Base-by-base conservation (phyloP, 768 basidiomycete species). In the Trametes cubensis region DNA sequence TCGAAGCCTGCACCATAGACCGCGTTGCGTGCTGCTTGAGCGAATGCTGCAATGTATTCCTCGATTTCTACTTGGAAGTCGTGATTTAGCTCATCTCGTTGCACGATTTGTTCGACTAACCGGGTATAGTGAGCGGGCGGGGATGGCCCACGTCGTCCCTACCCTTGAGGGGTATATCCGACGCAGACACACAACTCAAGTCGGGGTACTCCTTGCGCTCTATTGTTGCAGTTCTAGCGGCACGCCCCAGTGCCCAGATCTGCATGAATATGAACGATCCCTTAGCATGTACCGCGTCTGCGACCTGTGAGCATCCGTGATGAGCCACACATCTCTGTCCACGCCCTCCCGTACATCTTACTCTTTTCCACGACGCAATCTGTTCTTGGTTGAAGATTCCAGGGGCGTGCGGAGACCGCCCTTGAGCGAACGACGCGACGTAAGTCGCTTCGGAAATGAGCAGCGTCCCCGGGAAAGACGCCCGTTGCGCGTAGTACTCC, bases 271-370 rank as follows among this genome's bases (percentile, higher is more conserved):
- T 80, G 70, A 74, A 79, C 0, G 78, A 82, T 4, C 79, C 79
- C 48, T 81, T 77, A 3, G 77, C 79, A 66, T 89, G 87, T 0
- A 88, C 86, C 0, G 78, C 81, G 11, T 82, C 79, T 18, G 81
- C 82, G 17, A 92, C 71, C 84, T 85, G 49, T 30, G 8, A 34
- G 28, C 14, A n/a, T 39, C 5, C 40, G n/a, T 23, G 34, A 15
- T 38, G 18, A 44, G 25, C 14, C 6, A 34, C 34, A 11, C 34
- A 34, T 34, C 10, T 34, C 34, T 10, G 11, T 6, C 10, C 6
- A 34, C 11, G 34, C 11, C 10, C 34, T 34, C 34, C 34, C 11
- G 34, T 11, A 34, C 34, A 34, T 11, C 58, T 39, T n/a, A 63
- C 65, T 30, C 45, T 77, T 62, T 76, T 80, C 81, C 82, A 83